Base-by-base conservation (phyloP, 2,329 filamentous ascomycete genomes). In the Pseudogymnoascus sp. region DNA sequence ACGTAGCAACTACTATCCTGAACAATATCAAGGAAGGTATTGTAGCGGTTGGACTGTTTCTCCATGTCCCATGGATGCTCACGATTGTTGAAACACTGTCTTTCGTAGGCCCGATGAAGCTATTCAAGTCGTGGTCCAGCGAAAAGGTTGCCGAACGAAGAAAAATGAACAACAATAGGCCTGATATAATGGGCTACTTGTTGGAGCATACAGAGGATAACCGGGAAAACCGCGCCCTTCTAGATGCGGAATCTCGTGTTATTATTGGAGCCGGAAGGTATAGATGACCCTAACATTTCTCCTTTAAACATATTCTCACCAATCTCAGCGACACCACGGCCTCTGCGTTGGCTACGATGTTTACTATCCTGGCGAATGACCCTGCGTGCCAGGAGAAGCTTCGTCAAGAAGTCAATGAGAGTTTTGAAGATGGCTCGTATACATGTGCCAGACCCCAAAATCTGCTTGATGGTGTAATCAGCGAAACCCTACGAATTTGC, bases 221-320 rank as follows among this genome's bases (percentile, higher is more conserved):
- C 11, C 25, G 23, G 6, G 28, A 36, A 62, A 60, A 31, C 62
- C 50, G 37, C 10, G 37, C 21, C 28, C 62, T 63, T 7, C 21
- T 67, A 16, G 28, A 63, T 53, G 59, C 59, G 4, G 66, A 67
- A n/a, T 56, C 23, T n/a, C 60, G 64, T 18, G 25, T 69, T 6
- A 68, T 69, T 28, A 65, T 67, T 16, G 63, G 60, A 6, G 67
- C 67, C 7, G 66, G 67, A 50, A 68, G 66, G 67, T 66, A 65
- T 53, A 59, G 21, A 6, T 56, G 2, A 10, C 28, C 50, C 50
- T 56, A 6, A 34, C n/a, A 25, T 18, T 16, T 31, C 46, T 21
- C 2, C 3, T 18, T 38, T 12, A 25, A 5, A 18, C 34, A 44
- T 36, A 60, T 18, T 18, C 21, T 16, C 2, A 31, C 31, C 10